Conservation (phyloP, 129 eudicot genomes). For the Arctium minus region DNA sequence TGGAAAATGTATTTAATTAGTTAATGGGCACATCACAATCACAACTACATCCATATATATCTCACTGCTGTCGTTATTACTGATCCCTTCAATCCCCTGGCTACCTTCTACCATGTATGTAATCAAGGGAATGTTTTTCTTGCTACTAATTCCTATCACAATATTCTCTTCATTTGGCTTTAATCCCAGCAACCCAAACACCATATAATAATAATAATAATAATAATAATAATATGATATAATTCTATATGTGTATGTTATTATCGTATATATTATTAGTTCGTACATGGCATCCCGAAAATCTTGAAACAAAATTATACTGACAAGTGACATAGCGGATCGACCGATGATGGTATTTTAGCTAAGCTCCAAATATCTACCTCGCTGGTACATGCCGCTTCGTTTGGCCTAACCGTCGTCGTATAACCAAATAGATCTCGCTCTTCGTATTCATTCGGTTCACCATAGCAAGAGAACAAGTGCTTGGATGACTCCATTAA, state of each 20-base stretch:
- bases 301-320: conserved; percentile 11
- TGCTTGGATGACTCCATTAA: conserved; percentile 14
- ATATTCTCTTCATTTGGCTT: neutral
- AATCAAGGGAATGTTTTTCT: conserved; percentile 2
- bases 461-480: conserved; percentile 13
- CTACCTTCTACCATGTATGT: neutral
- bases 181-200: neutral
- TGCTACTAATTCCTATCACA: conserved; percentile 3
- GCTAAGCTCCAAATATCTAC: conserved; percentile 43
- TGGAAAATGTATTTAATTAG: neutral
- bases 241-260: neutral
- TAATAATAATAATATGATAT: neutral
- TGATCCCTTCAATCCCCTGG: neutral
- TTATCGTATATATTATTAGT: neutral
- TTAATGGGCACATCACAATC: neutral
- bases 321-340: conserved; percentile 48
- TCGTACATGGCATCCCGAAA: neutral
- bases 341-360: conserved; percentile 28
- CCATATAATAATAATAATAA: neutral
- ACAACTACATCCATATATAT: conserved; percentile 5
- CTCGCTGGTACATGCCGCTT: conserved; percentile 14
- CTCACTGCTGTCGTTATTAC: neutral
- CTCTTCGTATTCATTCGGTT: conserved; percentile 4
- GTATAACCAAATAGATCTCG: neutral
- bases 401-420: conserved; percentile 6